These are phyloP conservation scores for Cryphonectria japonica DNA, from an alignment of 2,329 filamentous ascomycete species.

Conservation along the genomic window DNA sequence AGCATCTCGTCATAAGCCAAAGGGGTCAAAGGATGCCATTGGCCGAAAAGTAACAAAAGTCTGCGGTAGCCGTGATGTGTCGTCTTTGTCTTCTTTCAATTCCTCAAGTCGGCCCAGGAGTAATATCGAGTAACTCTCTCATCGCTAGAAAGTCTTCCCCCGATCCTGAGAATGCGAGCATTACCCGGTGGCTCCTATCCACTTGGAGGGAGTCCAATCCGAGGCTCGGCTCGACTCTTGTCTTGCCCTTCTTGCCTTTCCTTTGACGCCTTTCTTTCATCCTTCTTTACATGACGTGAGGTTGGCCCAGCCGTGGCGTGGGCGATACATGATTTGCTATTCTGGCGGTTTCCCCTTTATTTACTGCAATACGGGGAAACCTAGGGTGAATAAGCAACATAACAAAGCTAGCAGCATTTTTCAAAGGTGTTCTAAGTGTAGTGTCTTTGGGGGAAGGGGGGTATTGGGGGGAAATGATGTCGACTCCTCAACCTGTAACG, in stretches of 20 bases:
- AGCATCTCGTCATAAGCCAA: slow-evolving; percentile 23
- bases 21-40: slow-evolving; percentile 16
- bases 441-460: slow-evolving; percentile 29
- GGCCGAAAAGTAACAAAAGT: slow-evolving; percentile 10
- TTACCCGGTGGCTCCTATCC: slow-evolving; percentile 26
- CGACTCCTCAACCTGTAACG: slow-evolving; percentile 37
- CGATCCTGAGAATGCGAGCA: slow-evolving; percentile 26
- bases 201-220: slow-evolving; percentile 29
- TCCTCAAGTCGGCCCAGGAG: slow-evolving; percentile 23
- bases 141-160: slow-evolving; percentile 25
- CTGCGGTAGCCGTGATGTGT: slow-evolving; percentile 21
- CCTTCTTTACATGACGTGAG: slow-evolving; percentile 30
- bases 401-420: slow-evolving; percentile 30
- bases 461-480: slow-evolving; percentile 34
- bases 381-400: slow-evolving; percentile 25
- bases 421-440: slow-evolving; percentile 32
- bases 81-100: slow-evolving; percentile 11
- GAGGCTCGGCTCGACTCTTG: slow-evolving; percentile 30
- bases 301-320: slow-evolving; percentile 28
- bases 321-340: slow-evolving; percentile 31
- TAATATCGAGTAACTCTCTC: slow-evolving; percentile 23
- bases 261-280: slow-evolving; percentile 24
- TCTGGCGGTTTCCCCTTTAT: slow-evolving; percentile 20
- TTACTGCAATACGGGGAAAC: slow-evolving; percentile 19
- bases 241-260: slow-evolving; percentile 22